A percentile compares a stretch with the other conserved stretches of the same genome.
These are phyloP conservation scores for Candida nanaspora DNA, from an alignment of 805 yeast species.

Conservation along the genomic window DNA sequence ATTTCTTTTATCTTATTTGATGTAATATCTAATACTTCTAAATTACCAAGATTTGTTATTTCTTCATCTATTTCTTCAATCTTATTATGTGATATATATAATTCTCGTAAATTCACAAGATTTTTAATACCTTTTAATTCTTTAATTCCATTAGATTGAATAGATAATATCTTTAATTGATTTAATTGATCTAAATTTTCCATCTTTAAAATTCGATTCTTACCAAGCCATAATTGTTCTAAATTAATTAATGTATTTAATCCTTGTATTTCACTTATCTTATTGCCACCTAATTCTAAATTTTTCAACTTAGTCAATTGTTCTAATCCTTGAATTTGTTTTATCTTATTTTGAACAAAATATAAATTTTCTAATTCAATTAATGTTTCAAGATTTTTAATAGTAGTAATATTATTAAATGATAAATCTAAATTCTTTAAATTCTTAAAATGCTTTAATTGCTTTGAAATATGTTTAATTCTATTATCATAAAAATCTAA, in stretches of 20 bases:
- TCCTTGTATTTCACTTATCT: conserved; percentile 48
- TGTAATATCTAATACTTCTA: conserved; percentile 75
- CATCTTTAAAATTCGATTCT: conserved; percentile 63
- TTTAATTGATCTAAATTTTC: conserved; percentile 53
- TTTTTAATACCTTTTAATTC: conserved; percentile 77
- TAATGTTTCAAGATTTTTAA: conserved; percentile 67
- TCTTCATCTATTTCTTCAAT: conserved; percentile 62
- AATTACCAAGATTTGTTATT: conserved; percentile 58
- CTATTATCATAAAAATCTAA: conserved; percentile 90
- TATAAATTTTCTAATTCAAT: conserved; percentile 59
- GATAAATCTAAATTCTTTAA: conserved; percentile 69
- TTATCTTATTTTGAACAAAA: conserved; percentile 83
- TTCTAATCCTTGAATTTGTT: conserved; percentile 60
- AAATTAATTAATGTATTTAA: conserved; percentile 50
- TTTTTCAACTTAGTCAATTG: conserved; percentile 50
- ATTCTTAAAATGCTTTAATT: conserved; percentile 50
- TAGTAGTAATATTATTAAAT: conserved; percentile 81
- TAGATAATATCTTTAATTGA: conserved; percentile 70
- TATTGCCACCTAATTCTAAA: conserved; percentile 89
- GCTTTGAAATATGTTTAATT: conserved; percentile 76
- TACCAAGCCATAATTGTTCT: conserved; percentile 87
- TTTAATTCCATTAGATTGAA: conserved; percentile 77
- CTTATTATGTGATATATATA: conserved; percentile 83
- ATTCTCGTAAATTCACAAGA: conserved; percentile 68
- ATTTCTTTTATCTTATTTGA: conserved; percentile 59